Base-by-base conservation (phyloP, 2,329 filamentous ascomycete genomes). In the Nigrospora osmanthi region DNA sequence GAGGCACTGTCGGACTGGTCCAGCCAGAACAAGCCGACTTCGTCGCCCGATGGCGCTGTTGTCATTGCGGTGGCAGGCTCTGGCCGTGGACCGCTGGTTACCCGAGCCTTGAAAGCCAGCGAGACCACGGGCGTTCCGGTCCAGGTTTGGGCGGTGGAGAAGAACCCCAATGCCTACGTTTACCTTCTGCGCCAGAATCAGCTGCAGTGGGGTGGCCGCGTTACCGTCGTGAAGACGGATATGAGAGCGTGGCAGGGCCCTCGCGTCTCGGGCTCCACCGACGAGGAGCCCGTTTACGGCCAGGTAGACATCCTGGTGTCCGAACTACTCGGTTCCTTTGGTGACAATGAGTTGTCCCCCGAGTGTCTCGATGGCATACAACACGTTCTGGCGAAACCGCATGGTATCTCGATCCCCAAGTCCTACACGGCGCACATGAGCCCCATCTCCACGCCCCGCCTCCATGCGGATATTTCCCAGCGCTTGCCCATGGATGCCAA, bases 241-340 rank as follows among this genome's bases (percentile, higher is more conserved):
- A 98, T 98, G 93, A 83, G 93, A 40, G 85, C 85, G 48, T 98
- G 94, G 94, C 86, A 87, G 57, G 94, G 94, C 0, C 91, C 91
- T 2, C 60, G 78, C 1, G 58, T 75, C 15, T 67, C 70, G 41
- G 61, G 68, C 49, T 63, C 69, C 10, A 55, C 64, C 4, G 59
- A 67, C 36, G 59, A 63, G n/a, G 66, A 70, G 3, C 70, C 73
- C 13, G 67, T 73, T 6, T 69, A 79, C 52, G 76, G 78, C 53
- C 81, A 83, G 58, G 85, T 98, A 36, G 93, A 98, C 62, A 95
- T 98, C 44, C 71, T 98, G 4, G 82, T 98, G 28, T 96, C 90
- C 3, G 93, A 98, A 64, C 79, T 98, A 0, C 78, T 98, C 0
- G 93, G 89, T 34, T 96, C 90, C 2, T 98, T 97, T 60, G 93